Conservation (phyloP, 2,329 filamentous ascomycete genomes). For the Rhytidhysteron rufulum region DNA sequence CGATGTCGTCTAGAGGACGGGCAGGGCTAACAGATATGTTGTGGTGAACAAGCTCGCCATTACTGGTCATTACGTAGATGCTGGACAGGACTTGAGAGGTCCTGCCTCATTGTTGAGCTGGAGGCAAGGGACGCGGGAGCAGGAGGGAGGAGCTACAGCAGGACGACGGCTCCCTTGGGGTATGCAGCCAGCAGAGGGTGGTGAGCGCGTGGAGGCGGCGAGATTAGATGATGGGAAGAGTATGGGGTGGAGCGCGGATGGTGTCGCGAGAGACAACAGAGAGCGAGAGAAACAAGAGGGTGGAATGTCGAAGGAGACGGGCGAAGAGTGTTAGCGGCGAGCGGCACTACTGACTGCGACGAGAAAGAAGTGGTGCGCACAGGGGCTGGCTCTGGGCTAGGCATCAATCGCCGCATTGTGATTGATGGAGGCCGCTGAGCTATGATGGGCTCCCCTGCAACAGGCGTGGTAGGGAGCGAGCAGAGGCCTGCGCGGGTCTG, state of each 20-base stretch:
- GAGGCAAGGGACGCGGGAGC: constrained; percentile 10
- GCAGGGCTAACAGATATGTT: constrained; percentile 20
- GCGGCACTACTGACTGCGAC: not conserved
- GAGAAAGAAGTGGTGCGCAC: not conserved
- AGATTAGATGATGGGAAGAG: not conserved
- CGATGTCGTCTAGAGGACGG: constrained; percentile 11
- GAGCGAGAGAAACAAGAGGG: not conserved
- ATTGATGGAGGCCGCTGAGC: constrained; percentile 1
- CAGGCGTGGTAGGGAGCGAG: not conserved
- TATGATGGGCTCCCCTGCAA: constrained; percentile 1
- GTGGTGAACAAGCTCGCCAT: constrained; percentile 32
- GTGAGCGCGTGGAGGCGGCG: not conserved
- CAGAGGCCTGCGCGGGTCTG: too few relatives aligned
- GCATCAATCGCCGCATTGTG: not conserved
- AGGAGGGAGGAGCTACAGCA: constrained; percentile 11
- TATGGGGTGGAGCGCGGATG: not conserved
- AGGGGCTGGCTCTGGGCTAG: constrained; percentile 1
- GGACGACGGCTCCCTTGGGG: constrained; percentile 16
- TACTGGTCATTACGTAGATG: constrained; percentile 37
- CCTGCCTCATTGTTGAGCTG: constrained; percentile 37
- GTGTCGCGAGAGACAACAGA: not conserved
- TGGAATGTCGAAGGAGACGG: constrained; percentile 1
- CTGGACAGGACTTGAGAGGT: constrained; percentile 33
- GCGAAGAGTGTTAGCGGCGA: not conserved
- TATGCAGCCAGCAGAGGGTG: not conserved